Evolutionary conservation across 2,329 filamentous ascomycete genomes (phyloP).

Genomic region (Aspergillus tubingensis): DNA sequence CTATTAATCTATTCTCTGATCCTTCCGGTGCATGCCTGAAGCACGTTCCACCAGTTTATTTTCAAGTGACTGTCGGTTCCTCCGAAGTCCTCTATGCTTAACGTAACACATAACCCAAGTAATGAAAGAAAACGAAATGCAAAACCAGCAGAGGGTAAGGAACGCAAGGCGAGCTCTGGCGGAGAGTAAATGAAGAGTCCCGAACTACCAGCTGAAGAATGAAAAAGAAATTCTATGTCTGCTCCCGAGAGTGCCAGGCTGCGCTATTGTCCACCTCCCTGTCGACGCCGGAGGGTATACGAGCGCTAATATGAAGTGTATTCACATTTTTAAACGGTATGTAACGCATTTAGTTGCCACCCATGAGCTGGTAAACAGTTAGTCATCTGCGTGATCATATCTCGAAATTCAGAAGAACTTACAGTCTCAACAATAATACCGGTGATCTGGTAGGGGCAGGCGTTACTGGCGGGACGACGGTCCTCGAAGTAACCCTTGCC

Average conservation of each 20-base stretch:
- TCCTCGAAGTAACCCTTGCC: slow-evolving; percentile 96
- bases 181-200: slow-evolving; percentile 19
- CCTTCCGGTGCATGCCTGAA: slow-evolving; percentile 3
- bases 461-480: slow-evolving; percentile 79
- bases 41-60: slow-evolving; percentile 4
- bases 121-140: slow-evolving; percentile 26
- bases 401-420: slow-evolving; percentile 19
- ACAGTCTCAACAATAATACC: slow-evolving; percentile 77
- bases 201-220: slow-evolving; percentile 22
- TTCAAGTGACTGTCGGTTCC: slow-evolving; percentile 23
- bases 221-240: slow-evolving; percentile 31
- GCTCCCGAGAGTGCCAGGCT: slow-evolving; percentile 37
- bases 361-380: slow-evolving; percentile 36
- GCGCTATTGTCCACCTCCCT: slow-evolving; percentile 38
- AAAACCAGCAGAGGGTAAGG: slow-evolving; percentile 27
- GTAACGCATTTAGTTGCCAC: slow-evolving; percentile 39
- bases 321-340: slow-evolving; percentile 23
- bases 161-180: slow-evolving; percentile 28
- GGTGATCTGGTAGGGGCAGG: slow-evolving; percentile 81
- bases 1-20: slow-evolving; percentile 3
- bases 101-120: slow-evolving; percentile 32
- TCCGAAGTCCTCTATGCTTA: slow-evolving; percentile 28
- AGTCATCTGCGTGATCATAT: not conserved
- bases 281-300: slow-evolving; percentile 45
- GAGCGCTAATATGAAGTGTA: slow-evolving; percentile 39